phyloP scores from a whole-genome alignment of 441 rosid genomes.

The Lagerstroemia fauriei region DNA sequence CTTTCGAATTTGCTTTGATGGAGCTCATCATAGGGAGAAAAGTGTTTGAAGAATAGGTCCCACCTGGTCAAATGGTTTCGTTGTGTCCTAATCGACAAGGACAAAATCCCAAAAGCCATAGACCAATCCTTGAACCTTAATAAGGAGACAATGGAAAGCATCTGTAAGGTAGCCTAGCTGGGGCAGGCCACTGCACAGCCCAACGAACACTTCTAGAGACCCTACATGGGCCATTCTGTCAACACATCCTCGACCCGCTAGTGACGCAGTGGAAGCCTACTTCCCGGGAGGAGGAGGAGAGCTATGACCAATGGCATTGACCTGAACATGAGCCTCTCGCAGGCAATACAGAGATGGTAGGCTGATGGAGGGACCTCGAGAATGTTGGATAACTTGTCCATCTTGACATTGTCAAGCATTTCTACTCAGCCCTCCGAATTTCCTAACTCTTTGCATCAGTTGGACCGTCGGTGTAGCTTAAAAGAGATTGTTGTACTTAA shows the following conservation, averaged over 20 bases:
- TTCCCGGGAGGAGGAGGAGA: constrained; percentile 17
- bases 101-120: constrained; percentile 22
- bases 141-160: constrained; percentile 31
- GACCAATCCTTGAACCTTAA: constrained; percentile 22
- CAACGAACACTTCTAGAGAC: constrained; percentile 26
- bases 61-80: constrained; percentile 34
- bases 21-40: constrained; percentile 27
- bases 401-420: constrained; percentile 28
- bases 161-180: constrained; percentile 30
- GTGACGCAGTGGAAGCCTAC: constrained; percentile 32
- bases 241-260: constrained; percentile 20
- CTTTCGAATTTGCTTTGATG: constrained; percentile 31
- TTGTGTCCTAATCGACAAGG: constrained; percentile 24
- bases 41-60: constrained; percentile 22
- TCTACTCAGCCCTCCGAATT: constrained; percentile 13
- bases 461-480: constrained; percentile 16
- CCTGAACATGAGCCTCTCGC: constrained; percentile 27
- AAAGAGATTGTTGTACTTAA: no score
- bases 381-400: constrained; percentile 24
- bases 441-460: constrained; percentile 17
- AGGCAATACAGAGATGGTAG: constrained; percentile 29
- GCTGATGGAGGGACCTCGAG: constrained; percentile 28
- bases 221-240: constrained; percentile 27
- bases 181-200: constrained; percentile 34
- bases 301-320: constrained; percentile 10